Evolutionary conservation across 495 filamentous ascomycete genomes (phyloP).

Genomic region (Letharia columbiana): DNA sequence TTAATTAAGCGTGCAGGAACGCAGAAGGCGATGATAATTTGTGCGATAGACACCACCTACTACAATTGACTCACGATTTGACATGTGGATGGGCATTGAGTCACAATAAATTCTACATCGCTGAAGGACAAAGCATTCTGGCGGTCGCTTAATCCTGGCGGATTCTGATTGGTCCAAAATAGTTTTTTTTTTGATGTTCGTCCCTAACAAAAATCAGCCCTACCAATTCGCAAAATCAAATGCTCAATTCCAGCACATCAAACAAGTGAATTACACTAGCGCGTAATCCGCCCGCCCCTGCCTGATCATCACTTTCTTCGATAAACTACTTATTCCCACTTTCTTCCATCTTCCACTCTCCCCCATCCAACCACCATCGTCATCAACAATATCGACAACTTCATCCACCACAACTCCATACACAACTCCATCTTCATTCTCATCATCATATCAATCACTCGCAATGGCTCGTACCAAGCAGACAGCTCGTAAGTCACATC

Average conservation of each 20-base stretch:
- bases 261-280: conserved; percentile 23
- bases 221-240: conserved; percentile 35
- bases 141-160: conserved; percentile 10
- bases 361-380: conserved; percentile 33
- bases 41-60: neutral
- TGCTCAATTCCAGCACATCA: conserved; percentile 28
- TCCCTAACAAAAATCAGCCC: conserved; percentile 29
- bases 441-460: conserved; percentile 32
- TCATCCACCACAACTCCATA: conserved; percentile 31
- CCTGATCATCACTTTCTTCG: conserved; percentile 29
- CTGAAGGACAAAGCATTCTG: conserved; percentile 1
- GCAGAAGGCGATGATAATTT: neutral
- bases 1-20: neutral
- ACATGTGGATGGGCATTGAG: neutral
- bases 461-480: conserved; percentile 99
- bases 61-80: neutral
- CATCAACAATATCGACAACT: conserved; percentile 43
- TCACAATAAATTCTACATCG: conserved; percentile 13
- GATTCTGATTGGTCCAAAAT: conserved; percentile 19
- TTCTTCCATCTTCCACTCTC: conserved; percentile 35
- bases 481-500: conserved; percentile 76
- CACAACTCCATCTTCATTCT: conserved; percentile 30
- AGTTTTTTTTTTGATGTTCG: neutral
- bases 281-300: conserved; percentile 19
- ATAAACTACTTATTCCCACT: conserved; percentile 39